Evolutionary conservation across 2,329 filamentous ascomycete genomes (phyloP).

Genomic region (Lecanicillium sp.): DNA sequence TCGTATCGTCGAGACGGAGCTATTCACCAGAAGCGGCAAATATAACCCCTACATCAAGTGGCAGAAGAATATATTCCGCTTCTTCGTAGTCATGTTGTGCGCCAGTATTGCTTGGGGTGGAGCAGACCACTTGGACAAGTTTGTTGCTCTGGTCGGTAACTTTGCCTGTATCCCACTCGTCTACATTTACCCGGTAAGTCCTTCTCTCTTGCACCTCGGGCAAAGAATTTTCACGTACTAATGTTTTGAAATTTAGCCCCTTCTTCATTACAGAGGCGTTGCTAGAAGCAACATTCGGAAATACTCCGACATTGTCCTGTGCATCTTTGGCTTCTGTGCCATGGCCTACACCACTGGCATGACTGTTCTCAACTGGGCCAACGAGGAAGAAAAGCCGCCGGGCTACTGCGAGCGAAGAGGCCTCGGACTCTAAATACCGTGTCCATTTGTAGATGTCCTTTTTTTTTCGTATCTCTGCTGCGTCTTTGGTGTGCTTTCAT

Average conservation of each 20-base stretch:
- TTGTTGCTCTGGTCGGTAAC: slow-evolving; percentile 90
- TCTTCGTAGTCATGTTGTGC: slow-evolving; percentile 82
- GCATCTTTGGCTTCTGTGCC: slow-evolving; percentile 72
- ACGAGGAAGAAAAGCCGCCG: slow-evolving; percentile 39
- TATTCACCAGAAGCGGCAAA: slow-evolving; percentile 91
- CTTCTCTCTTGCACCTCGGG: neutral
- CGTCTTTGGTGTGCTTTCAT: neutral
- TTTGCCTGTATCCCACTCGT: slow-evolving; percentile 97
- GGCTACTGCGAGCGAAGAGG: slow-evolving; percentile 44
- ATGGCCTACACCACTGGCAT: slow-evolving; percentile 89
- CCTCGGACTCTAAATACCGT: slow-evolving; percentile 1
- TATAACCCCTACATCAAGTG: slow-evolving; percentile 99
- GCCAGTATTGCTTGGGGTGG: slow-evolving; percentile 85
- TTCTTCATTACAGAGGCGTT: slow-evolving; percentile 80
- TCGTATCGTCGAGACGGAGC: slow-evolving; percentile 86
- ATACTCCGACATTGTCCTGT: slow-evolving; percentile 64
- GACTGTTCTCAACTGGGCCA: slow-evolving; percentile 81
- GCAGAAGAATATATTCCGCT: slow-evolving; percentile 97
- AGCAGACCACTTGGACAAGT: slow-evolving; percentile 91
- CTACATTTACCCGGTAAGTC: slow-evolving; percentile 91
- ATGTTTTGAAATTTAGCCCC: slow-evolving; percentile 55
- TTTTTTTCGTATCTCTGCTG: no score
- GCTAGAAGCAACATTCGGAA: slow-evolving; percentile 61
- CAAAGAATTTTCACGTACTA: slow-evolving; percentile 14
- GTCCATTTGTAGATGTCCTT: no score